A percentile compares a stretch with the other conserved stretches of the same genome.
Conservation (phyloP, 1,139 yeast genomes). For the Sugiyamaella grinbergsii region DNA sequence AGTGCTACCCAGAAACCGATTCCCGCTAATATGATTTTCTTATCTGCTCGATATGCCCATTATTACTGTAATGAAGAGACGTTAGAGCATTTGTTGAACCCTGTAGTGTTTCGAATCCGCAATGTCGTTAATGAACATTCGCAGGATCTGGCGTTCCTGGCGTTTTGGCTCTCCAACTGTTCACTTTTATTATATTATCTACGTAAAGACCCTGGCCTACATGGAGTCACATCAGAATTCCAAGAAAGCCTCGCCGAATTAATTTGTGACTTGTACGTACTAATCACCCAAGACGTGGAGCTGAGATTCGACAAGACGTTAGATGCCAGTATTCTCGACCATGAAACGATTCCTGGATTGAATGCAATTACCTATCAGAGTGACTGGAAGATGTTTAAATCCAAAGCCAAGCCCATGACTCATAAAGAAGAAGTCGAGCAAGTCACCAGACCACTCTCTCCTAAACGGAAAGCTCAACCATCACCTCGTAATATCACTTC, state of each 20-base stretch:
- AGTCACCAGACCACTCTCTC: conserved; percentile 68
- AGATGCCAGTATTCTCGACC: conserved; percentile 46
- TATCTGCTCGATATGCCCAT: conserved; percentile 47
- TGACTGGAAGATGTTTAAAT: conserved; percentile 47
- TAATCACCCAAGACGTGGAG: conserved; percentile 45
- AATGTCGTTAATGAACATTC: conserved; percentile 39
- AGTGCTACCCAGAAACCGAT: conserved; percentile 45
- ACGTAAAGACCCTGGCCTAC: conserved; percentile 43
- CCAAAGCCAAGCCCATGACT: conserved; percentile 36
- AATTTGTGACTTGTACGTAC: conserved; percentile 41
- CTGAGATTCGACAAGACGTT: conserved; percentile 43
- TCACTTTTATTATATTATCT: conserved; percentile 45
- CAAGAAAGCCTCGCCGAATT: conserved; percentile 42
- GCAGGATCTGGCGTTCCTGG: conserved; percentile 45
- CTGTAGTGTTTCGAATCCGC: conserved; percentile 43
- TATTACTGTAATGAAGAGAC: conserved; percentile 43
- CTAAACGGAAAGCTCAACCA: conserved; percentile 70
- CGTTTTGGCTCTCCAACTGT: conserved; percentile 49
- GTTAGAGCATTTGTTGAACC: conserved; percentile 41
- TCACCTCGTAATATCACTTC: conserved; percentile 87
- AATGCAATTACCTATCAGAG: conserved; percentile 46
- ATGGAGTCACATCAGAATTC: conserved; percentile 37
- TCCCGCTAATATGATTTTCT: conserved; percentile 48
- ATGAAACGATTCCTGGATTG: conserved; percentile 50
- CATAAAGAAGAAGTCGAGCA: conserved; percentile 59